Evolutionary conservation across 164 flowering plant species (phyloP), one percentile per base, ranked within the genome.

Genomic region (Berberis thunbergii): DNA sequence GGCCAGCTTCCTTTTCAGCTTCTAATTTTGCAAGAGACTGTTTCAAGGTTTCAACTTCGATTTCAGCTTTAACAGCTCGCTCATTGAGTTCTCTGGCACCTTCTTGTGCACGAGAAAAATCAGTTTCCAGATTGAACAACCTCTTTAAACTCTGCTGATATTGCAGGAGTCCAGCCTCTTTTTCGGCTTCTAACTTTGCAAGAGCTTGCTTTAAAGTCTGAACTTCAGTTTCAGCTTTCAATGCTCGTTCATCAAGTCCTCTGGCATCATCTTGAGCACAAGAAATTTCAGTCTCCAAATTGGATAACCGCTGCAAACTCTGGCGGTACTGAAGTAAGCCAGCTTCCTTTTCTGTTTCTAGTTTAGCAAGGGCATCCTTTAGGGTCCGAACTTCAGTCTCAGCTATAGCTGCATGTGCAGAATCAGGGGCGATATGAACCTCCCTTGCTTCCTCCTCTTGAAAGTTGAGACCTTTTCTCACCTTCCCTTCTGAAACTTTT

Each of bases 211-310:
- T 79, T 67, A 86, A 55, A n/a, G 67, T 66, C 52, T 71, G 69
- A 57, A 75, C 78, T 69, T 88, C 88, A 66, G 65, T 71, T 76
- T 83, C 89, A 39, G 89, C 89, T 72, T 69, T 77, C 65, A 72
- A 75, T 41, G 86, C 83, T 66, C 75, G 72, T 43, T 83, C 86
- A 67, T 70, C 71, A 41, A 83, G 85, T 10, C 8, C n/a, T 52
- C 54, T 52, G n/a, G 54, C n/a, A 52, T 52, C 54, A 12, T 52
- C 54, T 52, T 52, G 54, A 3, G 54, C 54, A 4, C n/a, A 13
- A 52, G 54, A 52, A 12, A 52, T 11, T 52, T 52, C 54, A 52
- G 12, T 52, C 11, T 52, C 54, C 54, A 52, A 12, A 52, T 52
- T 52, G 4, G 4, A 12, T 66, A 86, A 62, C 73, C 80, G 82